Evolutionary conservation across 768 basidiomycete genomes (phyloP).

Genomic region (Phaffia australis): DNA sequence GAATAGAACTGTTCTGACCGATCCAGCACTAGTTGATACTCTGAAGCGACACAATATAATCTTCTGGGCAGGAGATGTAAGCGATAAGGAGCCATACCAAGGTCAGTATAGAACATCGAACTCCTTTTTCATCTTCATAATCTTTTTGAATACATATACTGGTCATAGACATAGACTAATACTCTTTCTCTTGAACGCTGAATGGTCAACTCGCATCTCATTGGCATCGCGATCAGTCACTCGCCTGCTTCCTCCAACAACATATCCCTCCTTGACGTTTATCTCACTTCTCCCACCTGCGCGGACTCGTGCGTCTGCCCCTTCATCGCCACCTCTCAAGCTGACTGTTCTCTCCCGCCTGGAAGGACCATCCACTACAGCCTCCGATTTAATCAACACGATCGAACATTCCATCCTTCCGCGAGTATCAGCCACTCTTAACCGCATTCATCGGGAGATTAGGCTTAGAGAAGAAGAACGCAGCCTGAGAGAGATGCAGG

Average conservation of each 20-base stretch:
- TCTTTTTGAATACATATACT: not conserved
- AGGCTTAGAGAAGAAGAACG: constrained; percentile 45
- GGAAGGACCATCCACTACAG: constrained; percentile 60
- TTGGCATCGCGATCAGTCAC: constrained; percentile 31
- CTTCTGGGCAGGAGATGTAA: constrained; percentile 87
- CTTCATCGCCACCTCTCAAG: constrained; percentile 38
- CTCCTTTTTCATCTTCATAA: not conserved
- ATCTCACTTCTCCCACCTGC: constrained; percentile 57
- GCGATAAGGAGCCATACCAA: constrained; percentile 70
- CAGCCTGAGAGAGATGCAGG: constrained; percentile 56
- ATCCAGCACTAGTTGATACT: constrained; percentile 55
- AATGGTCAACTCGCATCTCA: not conserved
- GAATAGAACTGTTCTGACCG: constrained; percentile 59
- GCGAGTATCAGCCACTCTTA: constrained; percentile 65
- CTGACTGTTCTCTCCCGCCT: constrained; percentile 80
- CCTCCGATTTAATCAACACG: constrained; percentile 53
- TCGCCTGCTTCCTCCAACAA: constrained; percentile 59
- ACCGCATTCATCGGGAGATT: constrained; percentile 46
- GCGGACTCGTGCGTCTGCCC: constrained; percentile 10
- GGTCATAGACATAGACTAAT: not conserved
- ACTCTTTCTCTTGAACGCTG: not conserved
- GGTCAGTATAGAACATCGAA: constrained; percentile 39
- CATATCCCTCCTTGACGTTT: constrained; percentile 88
- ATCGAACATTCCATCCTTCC: constrained; percentile 64
- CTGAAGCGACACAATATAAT: constrained; percentile 64